Evolutionary conservation across 2,329 filamentous ascomycete genomes (phyloP), one percentile per base, ranked within the genome.

Genomic region (Alternaria tenuissima): DNA sequence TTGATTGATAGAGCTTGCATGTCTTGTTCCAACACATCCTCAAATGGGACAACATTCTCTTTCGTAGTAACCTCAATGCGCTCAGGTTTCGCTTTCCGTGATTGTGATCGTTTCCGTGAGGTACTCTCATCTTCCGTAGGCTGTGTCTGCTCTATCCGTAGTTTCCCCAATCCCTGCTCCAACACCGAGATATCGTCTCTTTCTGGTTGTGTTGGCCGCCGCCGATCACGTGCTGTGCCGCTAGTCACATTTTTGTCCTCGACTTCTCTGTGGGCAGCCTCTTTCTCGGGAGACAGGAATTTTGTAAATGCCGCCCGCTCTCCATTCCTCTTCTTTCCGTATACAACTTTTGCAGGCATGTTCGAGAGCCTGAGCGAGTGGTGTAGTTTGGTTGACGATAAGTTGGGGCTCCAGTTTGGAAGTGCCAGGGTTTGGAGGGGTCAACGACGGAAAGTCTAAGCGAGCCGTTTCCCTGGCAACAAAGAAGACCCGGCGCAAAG

Each of bases 241-340:
- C 41, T 61, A 16, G 18, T 42, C 41, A 39, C 39, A 56, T 52
- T 59, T 56, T 46, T 38, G 38, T 34, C 14, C 34, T 32, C 39
- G 3, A 39, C 12, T 12, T 26, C 39, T 24, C 24, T 44, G 38
- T 55, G 28, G 39, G 55, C 36, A 65, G 47, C 60, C 30, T 69
- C 70, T 59, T 73, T 73, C 44, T 70, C 69, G 5, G 73, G 69
- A 16, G 69, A 70, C 5, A 77, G 49, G 24, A 76, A 72, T 38
- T 71, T 72, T 5, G 66, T 57, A 52, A 69, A 76, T 32, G 62
- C 66, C 1, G 59, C 52, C 55, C 75, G 76, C 3, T 71, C 52
- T 7, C 78, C 78, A 4, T 54, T 65, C 20, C 57, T 61, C 39
- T 62, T 68, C 54, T 66, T 72, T 26, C 69, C 69, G 48, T 72